Percentiles rank a stretch among this genome's conserved stretches.
These are phyloP conservation scores for Exophiala lecanii-corni DNA, from an alignment of 2,329 filamentous ascomycete species.

Conservation along the genomic window DNA sequence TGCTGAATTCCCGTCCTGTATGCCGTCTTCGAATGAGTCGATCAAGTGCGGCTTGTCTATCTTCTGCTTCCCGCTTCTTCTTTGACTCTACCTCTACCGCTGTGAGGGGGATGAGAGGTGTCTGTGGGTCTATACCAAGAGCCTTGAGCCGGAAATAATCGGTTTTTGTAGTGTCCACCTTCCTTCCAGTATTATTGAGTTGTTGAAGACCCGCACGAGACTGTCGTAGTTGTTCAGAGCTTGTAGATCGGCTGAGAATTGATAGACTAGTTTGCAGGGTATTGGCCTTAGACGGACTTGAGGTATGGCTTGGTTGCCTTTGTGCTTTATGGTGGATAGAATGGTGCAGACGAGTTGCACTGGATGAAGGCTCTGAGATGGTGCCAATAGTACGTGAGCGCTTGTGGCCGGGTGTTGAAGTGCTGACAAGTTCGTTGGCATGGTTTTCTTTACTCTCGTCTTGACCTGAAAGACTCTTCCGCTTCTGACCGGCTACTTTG, in stretches of 20 bases:
- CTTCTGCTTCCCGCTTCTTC: constrained; percentile 20
- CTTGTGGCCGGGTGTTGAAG: constrained; percentile 19
- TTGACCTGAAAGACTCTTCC: constrained; percentile 55
- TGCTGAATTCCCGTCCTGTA: not conserved
- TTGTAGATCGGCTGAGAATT: constrained; percentile 19
- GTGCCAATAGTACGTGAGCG: constrained; percentile 25
- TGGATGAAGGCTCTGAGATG: constrained; percentile 8
- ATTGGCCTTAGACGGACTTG: constrained; percentile 14
- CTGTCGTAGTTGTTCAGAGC: constrained; percentile 21
- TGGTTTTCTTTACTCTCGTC: constrained; percentile 79
- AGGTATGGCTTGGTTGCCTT: constrained; percentile 5
- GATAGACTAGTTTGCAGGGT: not conserved
- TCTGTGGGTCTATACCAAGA: constrained; percentile 41
- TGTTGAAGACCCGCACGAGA: constrained; percentile 10
- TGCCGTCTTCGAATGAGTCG: constrained; percentile 8
- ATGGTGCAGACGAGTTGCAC: not conserved
- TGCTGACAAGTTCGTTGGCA: constrained; percentile 31
- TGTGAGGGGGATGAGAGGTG: constrained; percentile 27
- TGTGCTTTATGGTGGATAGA: constrained; percentile 5
- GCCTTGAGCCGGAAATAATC: constrained; percentile 50
- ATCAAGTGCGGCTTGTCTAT: constrained; percentile 13
- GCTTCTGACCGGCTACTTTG: constrained; percentile 24
- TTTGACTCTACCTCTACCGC: constrained; percentile 15
- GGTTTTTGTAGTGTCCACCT: constrained; percentile 42
- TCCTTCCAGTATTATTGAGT: constrained; percentile 4